Evolutionary conservation across 2,329 filamentous ascomycete genomes (phyloP).

Genomic region (Fusarium duplospermum): DNA sequence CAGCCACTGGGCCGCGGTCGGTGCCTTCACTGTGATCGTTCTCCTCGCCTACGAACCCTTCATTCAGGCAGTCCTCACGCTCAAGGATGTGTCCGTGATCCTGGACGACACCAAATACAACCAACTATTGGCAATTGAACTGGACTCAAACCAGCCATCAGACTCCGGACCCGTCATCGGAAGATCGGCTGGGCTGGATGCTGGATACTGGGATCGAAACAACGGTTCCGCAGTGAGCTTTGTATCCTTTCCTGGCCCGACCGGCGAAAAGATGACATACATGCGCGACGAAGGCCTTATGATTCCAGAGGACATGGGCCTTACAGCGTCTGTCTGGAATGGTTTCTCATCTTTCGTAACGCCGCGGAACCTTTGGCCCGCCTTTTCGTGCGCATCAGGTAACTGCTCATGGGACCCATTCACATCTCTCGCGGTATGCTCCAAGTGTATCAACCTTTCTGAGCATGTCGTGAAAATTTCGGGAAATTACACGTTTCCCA

Average conservation of each 20-base stretch:
- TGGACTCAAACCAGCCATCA: background rate
- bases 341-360: slow-evolving; percentile 1
- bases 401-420: slow-evolving; percentile 26
- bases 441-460: background rate
- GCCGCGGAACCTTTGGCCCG: background rate
- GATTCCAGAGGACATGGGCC: background rate
- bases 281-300: too few relatives aligned
- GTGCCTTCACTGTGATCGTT: background rate
- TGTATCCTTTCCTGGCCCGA: too few relatives aligned
- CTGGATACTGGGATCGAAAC: background rate
- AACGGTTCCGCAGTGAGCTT: too few relatives aligned
- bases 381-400: slow-evolving; percentile 7
- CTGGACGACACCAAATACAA: background rate
- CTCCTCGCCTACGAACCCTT: slow-evolving; percentile 19
- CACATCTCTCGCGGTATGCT: slow-evolving; percentile 4
- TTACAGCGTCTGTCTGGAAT: slow-evolving; percentile 7
- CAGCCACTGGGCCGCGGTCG: slow-evolving; percentile 16
- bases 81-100: background rate
- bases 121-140: background rate
- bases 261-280: too few relatives aligned
- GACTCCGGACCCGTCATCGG: background rate
- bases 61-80: slow-evolving; percentile 1
- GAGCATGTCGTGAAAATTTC: background rate
- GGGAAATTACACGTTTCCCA: background rate
- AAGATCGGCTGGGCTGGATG: background rate